A percentile compares a stretch with the other conserved stretches of the same genome.
These are phyloP conservation scores for Cytospora leucostoma DNA, from an alignment of 2,329 filamentous ascomycete genomes.

Conservation along the genomic window DNA sequence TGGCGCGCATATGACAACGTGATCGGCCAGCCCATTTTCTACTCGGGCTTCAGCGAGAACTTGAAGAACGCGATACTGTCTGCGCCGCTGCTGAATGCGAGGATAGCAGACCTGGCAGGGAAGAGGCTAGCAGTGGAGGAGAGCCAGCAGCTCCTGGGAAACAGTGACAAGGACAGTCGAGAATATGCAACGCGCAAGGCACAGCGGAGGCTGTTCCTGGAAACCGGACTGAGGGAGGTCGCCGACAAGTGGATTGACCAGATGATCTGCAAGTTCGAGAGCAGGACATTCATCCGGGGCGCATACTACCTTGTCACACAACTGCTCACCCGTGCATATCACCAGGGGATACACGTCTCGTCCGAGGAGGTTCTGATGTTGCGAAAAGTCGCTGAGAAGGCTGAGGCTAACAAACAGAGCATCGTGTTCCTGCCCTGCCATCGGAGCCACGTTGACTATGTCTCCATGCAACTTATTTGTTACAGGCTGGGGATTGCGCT, in stretches of 20 bases:
- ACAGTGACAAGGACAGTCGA: constrained; percentile 45
- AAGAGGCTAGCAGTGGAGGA: constrained; percentile 75
- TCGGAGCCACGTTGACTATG: constrained; percentile 93
- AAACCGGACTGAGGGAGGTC: constrained; percentile 74
- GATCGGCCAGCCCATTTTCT: constrained; percentile 92
- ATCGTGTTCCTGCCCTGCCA: constrained; percentile 96
- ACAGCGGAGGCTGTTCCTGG: constrained; percentile 64
- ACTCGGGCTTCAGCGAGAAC: constrained; percentile 84
- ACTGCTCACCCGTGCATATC: constrained; percentile 87
- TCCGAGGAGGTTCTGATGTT: constrained; percentile 89
- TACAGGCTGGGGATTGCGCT: constrained; percentile 87
- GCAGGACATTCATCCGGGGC: constrained; percentile 84
- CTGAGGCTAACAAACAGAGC: constrained; percentile 84
- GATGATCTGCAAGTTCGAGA: constrained; percentile 99
- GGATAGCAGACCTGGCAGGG: constrained; percentile 76
- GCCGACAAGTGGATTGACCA: constrained; percentile 84
- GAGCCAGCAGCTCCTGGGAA: constrained; percentile 65
- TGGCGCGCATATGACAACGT: constrained; percentile 93
- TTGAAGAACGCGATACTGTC: constrained; percentile 80
- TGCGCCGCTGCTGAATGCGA: constrained; percentile 71
- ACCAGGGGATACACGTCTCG: constrained; percentile 95
- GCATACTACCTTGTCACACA: constrained; percentile 91
- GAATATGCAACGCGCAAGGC: constrained; percentile 55
- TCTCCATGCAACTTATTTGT: constrained; percentile 92
- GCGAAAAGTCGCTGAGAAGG: constrained; percentile 77